Evolutionary conservation across 352 stramenopile genomes (phyloP), one percentile per base, ranked within the genome.

Genomic region (Pythium inflatum): DNA sequence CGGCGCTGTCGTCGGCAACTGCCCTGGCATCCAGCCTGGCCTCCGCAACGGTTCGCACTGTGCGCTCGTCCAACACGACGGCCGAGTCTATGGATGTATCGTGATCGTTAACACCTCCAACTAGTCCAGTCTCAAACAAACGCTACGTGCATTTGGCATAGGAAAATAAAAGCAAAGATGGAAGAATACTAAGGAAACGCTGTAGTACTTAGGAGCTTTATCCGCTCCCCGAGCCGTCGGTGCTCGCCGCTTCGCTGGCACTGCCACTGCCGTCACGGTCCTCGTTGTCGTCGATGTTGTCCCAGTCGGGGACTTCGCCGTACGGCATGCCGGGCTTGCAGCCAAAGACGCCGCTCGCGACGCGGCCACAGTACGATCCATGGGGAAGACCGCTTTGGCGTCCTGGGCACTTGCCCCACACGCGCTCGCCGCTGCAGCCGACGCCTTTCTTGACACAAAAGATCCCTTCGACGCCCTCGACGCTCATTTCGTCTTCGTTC

Each of bases 371-470:
- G 53, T 74, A 67, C 16, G 81, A 83, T 31, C 77, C 77, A 27
- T 77, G 57, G 8, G 70, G 68, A 4, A 87, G 66, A 12, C 63
- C 71, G 14, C 45, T 22, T 33, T 87, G 79, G 12, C 57, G 43
- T 2, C 57, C 63, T 33, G 79, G 79, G 46, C 79, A 89, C 18
- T 74, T 45, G 16, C 77, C 81, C 36, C 58, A 25, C 6, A 57
- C 55, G 53, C 51, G 67, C 9, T 63, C 45, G 20, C 55, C 48
- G 38, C 61, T 80, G 65, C 78, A 80, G 5, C 76, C 48, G 5
- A 54, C 45, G 20, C 38, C 16, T 66, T 53, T 31, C 70, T 14
- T 74, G 11, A 80, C 67, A 31, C 81, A 87, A 30, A 87, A 88
- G 7, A 62, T 50, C 40, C 70, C 61, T 34, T 46, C 24, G 25